Evolutionary conservation across 345 rosid species (phyloP), one percentile per base, ranked within the genome.

Genomic region (Combretum micranthum): DNA sequence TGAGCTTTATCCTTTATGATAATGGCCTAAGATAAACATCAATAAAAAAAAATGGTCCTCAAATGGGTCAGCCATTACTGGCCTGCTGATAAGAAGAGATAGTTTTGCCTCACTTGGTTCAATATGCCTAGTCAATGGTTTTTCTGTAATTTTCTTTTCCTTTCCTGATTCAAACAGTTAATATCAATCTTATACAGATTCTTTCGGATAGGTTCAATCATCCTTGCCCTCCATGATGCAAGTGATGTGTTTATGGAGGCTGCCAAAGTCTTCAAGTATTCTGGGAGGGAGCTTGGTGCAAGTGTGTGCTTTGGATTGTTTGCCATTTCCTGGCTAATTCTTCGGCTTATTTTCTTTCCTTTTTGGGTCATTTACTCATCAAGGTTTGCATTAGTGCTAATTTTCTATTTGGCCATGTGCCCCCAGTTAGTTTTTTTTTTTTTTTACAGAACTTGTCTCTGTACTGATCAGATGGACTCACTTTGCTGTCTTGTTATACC

Each of bases 171-270:
- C 0, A 32, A 32, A 51, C 52, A 42, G 32, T 21, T 42, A 43
- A 60, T 19, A n/a, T 52, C 21, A 17, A 19, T 60, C 65, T 16
- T 23, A 13, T 17, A 16, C 80, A 90, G 97, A 44, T 87, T 90
- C 75, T 87, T 87, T 71, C 87, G 76, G 48, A 81, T 90, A 63
- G 99, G 97, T 47, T 65, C 92, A 26, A 76, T 94, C 53, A 69
- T 85, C 70, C 78, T 87, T 57, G 96, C 99, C 50, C 78, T 94
- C 60, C 99, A 90, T 59, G 97, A 94, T 77, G 96, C 80, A 37
- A 90, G 97, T 69, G 97, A 90, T 43, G 84, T 87, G 20, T 86
- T 94, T 68, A 44, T 90, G 74, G 97, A 94, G 80, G 84, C 87
- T 53, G 96, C 99, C 56, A 94, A 94, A 78, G 80, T 94, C 47